phyloP scores from a whole-genome alignment of 2,329 filamentous ascomycete genomes.

The Microsporum canis region DNA sequence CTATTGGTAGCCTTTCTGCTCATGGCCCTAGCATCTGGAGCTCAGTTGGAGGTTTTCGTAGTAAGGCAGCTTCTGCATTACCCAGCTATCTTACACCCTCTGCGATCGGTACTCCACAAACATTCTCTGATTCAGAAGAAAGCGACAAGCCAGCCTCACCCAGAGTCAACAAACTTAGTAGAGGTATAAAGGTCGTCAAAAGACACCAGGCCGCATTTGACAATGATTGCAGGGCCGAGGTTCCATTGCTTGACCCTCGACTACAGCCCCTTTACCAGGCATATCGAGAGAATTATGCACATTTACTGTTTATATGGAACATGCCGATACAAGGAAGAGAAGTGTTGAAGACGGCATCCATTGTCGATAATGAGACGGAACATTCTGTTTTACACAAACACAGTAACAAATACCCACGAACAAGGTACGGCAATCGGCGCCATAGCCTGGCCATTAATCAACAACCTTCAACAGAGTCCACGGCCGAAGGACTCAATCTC shows the following conservation, averaged over 20 bases:
- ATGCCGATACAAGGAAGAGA: slow-evolving; percentile 45
- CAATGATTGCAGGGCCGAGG: slow-evolving; percentile 37
- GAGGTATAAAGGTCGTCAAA: slow-evolving; percentile 38
- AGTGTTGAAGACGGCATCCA: slow-evolving; percentile 44
- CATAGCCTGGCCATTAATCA: background rate
- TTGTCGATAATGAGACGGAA: background rate
- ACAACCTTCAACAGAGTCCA: background rate
- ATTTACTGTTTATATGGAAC: slow-evolving; percentile 49
- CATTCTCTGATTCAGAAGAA: slow-evolving; percentile 26
- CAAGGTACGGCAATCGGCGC: background rate
- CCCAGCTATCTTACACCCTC: slow-evolving; percentile 24
- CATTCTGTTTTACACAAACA: background rate
- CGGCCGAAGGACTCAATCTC: slow-evolving; percentile 28
- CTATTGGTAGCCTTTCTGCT: slow-evolving; percentile 27
- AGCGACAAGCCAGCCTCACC: slow-evolving; percentile 24
- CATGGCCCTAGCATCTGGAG: slow-evolving; percentile 23
- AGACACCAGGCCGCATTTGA: slow-evolving; percentile 49
- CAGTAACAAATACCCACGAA: background rate
- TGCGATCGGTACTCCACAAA: slow-evolving; percentile 23
- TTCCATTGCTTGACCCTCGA: slow-evolving; percentile 40
- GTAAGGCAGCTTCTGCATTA: slow-evolving; percentile 16
- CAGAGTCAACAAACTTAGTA: slow-evolving; percentile 17
- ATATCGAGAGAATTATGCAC: slow-evolving; percentile 48
- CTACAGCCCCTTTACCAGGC: slow-evolving; percentile 39
- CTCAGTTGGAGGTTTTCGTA: slow-evolving; percentile 16